These are phyloP conservation scores for Fusarium fracticaudum DNA, from an alignment of 2,329 filamentous ascomycete genomes.

Conservation along the genomic window DNA sequence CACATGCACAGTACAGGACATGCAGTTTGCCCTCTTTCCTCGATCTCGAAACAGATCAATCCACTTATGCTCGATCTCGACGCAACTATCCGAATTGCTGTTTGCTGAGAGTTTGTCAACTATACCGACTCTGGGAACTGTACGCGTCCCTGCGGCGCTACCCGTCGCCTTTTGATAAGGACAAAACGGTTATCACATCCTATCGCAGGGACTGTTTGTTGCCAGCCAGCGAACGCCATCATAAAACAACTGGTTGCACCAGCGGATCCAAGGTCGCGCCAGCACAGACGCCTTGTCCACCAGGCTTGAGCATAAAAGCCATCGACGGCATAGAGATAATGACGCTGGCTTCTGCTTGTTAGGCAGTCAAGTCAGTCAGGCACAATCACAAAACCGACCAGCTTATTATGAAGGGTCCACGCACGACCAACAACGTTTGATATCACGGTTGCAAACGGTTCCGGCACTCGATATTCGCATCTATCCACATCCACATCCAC, in stretches of 20 bases:
- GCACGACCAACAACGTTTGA: not conserved
- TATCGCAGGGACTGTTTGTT: not conserved
- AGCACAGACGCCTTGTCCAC: not conserved
- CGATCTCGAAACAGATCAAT: conserved; percentile 15
- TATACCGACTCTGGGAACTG: not conserved
- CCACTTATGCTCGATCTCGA: conserved; percentile 19
- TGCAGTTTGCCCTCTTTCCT: conserved; percentile 19
- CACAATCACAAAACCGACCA: not conserved
- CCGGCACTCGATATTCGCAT: not conserved
- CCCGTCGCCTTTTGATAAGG: conserved; percentile 7
- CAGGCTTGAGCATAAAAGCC: not conserved
- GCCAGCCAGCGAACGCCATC: conserved; percentile 7
- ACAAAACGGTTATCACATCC: not conserved
- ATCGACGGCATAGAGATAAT: conserved; percentile 22
- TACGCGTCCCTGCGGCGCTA: conserved; percentile 10
- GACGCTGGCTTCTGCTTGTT: conserved; percentile 13
- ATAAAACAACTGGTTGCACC: not conserved
- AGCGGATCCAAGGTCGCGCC: conserved; percentile 2
- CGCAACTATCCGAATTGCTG: conserved; percentile 12
- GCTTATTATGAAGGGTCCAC: not conserved
- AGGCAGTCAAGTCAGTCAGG: conserved; percentile 2
- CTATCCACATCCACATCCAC: not conserved
- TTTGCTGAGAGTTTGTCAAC: conserved; percentile 13
- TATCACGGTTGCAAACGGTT: not conserved
- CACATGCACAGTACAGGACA: not conserved